Base-by-base conservation (phyloP, 768 basidiomycete species). In the Thelephora aurantiotincta region DNA sequence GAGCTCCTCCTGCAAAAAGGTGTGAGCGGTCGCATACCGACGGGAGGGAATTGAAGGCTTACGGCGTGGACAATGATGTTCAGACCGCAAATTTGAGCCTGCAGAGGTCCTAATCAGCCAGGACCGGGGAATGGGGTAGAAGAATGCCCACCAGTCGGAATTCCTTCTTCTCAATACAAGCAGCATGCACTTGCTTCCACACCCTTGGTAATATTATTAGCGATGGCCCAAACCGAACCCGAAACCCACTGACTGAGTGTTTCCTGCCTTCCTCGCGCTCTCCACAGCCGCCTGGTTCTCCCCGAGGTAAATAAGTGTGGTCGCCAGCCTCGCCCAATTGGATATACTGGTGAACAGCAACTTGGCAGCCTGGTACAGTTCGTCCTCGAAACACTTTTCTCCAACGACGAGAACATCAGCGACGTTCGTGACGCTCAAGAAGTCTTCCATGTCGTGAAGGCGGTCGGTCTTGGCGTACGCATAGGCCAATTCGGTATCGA, bases 181-280 rank as follows among this genome's bases (percentile, higher is more conserved):
- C 96, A 19, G 91, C 86, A 55, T 98, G 94, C 45, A 99, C 96
- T 63, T 98, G 96, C 66, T 97, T 98, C 96, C 96, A 99, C n/a
- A 98, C 96, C 67, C 87, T 90, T 47, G 0, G 22, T 20, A 41
- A 46, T 20, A 37, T 51, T 58, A 41, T 59, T 46, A 30, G 51
- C 44, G 22, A 42, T 35, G 26, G 37, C 20, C 13, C 36, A 5
- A 45, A 34, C 11, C 2, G 43, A 12, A 23, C 16, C 38, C 35
- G 19, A 6, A 36, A 44, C 23, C 20, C 50, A 69, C 82, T 57
- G 54, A 90, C 89, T 98, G 94, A 5, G 96, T 99, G 59, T 98
- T 98, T 11, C 96, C 96, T 12, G 96, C 96, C 63, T 99, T 99
- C 48, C 96, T 74, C n/a, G 96, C 96, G 54, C 94, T 96, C 65